Base-by-base conservation (phyloP, 345 rosid species). In the Syzygium jambos region DNA sequence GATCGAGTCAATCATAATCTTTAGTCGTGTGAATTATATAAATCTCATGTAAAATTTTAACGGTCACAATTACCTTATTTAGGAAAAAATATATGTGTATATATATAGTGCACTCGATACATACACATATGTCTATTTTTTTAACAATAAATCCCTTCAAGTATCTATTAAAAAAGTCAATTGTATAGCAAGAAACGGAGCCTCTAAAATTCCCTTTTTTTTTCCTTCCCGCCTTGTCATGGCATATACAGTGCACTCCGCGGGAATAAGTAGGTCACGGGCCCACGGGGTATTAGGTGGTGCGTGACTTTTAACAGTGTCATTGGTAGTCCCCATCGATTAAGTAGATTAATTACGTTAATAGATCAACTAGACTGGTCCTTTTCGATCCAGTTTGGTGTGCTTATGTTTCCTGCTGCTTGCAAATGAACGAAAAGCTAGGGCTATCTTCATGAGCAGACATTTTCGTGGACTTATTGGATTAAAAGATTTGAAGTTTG, bases 71-170 rank as follows among this genome's bases (percentile, higher is more conserved):
- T 63, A 63, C 16, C 34, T 29, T 63, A 65, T 30, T 7, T 43
- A 43, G 46, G 46, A 43, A 43, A 2, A 34, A 2, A 34, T 34
- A 34, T 34, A 16, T 53, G 17, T 38, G 3, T 41, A 7, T 30
- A 4, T 2, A 16, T 2, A 2, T 68, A 17, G 46, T 10, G 46
- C 78, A 34, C 13, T 68, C 1, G 17, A 16, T 34, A 68, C 46
- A 9, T 17, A 9, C 23, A 16, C 23, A 16, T 5, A 0, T 2
- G 23, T 21, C 43, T 15, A 19, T 15, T 30, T 10, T 17, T 65
- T 30, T 43, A 65, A 65, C 16, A 16, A 30, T 65, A 30, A 30
- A 65, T 8, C 7, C 78, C 41, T 65, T 30, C 22, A 22, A 65
- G 30, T 30, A 30, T 30, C 78, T 30, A 19, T 29, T 52, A 52